Evolutionary conservation across 345 rosid genomes (phyloP).

Genomic region (Camelina neglecta): DNA sequence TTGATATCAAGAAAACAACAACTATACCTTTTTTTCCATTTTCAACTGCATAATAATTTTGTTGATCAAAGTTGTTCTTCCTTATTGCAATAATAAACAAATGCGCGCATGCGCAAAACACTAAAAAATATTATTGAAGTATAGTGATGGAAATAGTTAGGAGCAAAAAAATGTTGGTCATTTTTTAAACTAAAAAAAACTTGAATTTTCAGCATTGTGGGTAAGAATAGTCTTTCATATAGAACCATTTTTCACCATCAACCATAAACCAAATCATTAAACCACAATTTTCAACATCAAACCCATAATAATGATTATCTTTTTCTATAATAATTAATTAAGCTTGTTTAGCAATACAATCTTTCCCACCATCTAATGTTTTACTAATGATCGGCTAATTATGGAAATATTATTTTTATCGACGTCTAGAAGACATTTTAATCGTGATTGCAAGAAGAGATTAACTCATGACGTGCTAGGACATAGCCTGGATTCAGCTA

Average conservation of each 20-base stretch:
- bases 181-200: not conserved
- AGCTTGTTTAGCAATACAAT: not conserved
- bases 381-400: constrained; percentile 17
- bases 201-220: not conserved
- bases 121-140: not conserved
- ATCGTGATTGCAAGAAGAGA: not conserved
- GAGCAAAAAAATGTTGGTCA: not conserved
- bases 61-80: constrained; percentile 37
- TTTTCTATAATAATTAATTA: constrained; percentile 1
- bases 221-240: constrained; percentile 7
- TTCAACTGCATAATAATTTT: constrained; percentile 40
- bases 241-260: constrained; percentile 2
- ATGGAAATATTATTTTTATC: not conserved
- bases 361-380: not conserved
- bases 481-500: constrained; percentile 12
- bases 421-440: not conserved
- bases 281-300: constrained; percentile 27
- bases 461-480: not conserved
- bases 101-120: constrained; percentile 33
- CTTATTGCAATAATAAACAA: constrained; percentile 12
- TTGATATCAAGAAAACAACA: constrained; percentile 40
- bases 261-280: constrained; percentile 39
- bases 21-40: constrained; percentile 28
- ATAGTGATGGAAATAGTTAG: not conserved
- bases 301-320: not conserved